Percentiles rank a stretch among this genome's conserved stretches.
phyloP scores from a whole-genome alignment of 768 basidiomycete species.

The Daedaleopsis sinensis region DNA sequence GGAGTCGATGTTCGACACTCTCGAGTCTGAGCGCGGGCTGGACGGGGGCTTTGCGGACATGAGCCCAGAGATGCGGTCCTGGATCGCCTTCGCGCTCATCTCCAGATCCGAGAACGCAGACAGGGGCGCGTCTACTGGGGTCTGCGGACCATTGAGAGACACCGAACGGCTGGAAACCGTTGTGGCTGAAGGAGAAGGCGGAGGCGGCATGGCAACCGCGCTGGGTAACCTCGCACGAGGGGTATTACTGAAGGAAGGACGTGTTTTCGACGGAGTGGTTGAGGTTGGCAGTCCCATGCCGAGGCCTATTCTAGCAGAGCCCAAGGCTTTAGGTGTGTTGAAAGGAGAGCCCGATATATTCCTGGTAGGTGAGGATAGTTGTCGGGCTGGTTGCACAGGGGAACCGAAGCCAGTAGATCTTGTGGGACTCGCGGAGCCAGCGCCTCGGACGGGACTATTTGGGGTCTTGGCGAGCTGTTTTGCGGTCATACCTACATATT shows the following conservation, averaged over 20 bases:
- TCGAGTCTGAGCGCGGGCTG: conserved; percentile 39
- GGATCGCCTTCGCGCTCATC: conserved; percentile 43
- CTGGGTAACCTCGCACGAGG: conserved; percentile 72
- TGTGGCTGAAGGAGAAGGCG: conserved; percentile 57
- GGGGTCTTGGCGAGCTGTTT: conserved; percentile 57
- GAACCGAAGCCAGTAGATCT: conserved; percentile 23
- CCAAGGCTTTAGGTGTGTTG: conserved; percentile 64
- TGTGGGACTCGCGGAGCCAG: conserved; percentile 25
- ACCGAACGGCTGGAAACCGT: conserved; percentile 38
- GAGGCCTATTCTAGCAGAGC: conserved; percentile 38
- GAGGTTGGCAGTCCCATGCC: conserved; percentile 42
- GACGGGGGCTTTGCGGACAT: conserved; percentile 37
- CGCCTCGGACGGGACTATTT: conserved; percentile 19
- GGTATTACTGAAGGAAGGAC: conserved; percentile 43
- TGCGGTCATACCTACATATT: conserved; percentile 84
- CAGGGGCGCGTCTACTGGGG: conserved; percentile 5
- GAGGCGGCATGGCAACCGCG: conserved; percentile 81
- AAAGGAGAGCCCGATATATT: conserved; percentile 53
- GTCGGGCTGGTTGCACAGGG: conserved; percentile 24
- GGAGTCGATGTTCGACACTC: conserved; percentile 38
- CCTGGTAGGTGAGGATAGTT: conserved; percentile 40
- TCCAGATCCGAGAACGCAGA: conserved; percentile 38
- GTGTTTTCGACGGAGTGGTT: conserved; percentile 41
- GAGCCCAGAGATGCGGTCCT: conserved; percentile 52
- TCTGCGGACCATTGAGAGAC: conserved; percentile 39